Evolutionary conservation across 805 yeast genomes (phyloP).

Genomic region (Candida qinlingensis): DNA sequence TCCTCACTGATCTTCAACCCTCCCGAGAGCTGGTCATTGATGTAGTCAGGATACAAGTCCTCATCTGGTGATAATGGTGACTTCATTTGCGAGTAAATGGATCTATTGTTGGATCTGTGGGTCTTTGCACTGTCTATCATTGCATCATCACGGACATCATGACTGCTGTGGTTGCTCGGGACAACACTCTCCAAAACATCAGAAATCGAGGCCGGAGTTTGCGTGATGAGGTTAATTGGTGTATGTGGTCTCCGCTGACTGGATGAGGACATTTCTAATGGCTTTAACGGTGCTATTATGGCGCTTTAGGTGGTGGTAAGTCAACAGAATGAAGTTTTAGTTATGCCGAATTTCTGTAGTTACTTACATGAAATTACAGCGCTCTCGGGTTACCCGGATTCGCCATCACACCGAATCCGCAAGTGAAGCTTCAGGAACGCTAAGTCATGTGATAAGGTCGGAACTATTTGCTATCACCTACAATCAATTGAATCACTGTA

Average conservation of each 20-base stretch:
- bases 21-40: background rate
- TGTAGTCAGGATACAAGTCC: background rate
- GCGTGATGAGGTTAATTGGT: background rate
- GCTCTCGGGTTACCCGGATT: too few relatives aligned
- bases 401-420: too few relatives aligned
- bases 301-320: background rate
- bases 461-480: too few relatives aligned
- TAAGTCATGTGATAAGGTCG: too few relatives aligned
- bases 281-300: background rate
- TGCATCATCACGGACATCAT: background rate
- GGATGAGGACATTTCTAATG: background rate
- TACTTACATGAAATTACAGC: background rate
- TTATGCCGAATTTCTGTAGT: background rate
- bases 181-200: background rate
- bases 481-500: too few relatives aligned
- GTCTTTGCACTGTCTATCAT: background rate
- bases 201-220: background rate
- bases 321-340: background rate
- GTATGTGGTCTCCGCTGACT: background rate
- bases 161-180: background rate
- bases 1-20: background rate
- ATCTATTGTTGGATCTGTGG: background rate
- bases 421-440: too few relatives aligned
- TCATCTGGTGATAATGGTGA: conserved; percentile 9
- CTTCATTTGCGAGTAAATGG: conserved; percentile 8